These are phyloP conservation scores for Kodamaea fungicola DNA, from an alignment of 1,139 yeast genomes.

Conservation along the genomic window DNA sequence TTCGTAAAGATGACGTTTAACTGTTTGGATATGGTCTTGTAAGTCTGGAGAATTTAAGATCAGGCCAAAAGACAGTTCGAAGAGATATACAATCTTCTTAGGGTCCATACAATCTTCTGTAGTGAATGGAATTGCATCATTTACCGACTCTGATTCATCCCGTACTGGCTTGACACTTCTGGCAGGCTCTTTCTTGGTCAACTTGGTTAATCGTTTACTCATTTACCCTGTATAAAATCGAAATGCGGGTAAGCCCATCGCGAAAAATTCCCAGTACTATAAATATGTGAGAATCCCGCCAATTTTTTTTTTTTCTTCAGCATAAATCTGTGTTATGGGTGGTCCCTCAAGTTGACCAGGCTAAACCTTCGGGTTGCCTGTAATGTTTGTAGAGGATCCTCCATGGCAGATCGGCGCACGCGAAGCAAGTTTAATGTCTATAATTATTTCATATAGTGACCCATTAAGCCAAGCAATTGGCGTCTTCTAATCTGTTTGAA, in stretches of 20 bases:
- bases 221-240: conserved; percentile 7
- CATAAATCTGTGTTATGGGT: conserved; percentile 53
- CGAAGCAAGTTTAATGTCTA: conserved; percentile 47
- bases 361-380: conserved; percentile 33
- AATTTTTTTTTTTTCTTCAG: conserved; percentile 14
- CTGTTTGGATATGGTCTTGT: conserved; percentile 54
- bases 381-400: conserved; percentile 31
- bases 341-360: conserved; percentile 29
- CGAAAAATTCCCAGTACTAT: conserved; percentile 6
- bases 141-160: conserved; percentile 8
- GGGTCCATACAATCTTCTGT: conserved; percentile 29
- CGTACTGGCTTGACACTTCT: background rate
- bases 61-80: conserved; percentile 42
- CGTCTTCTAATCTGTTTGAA: conserved; percentile 25
- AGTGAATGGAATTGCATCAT: conserved; percentile 31
- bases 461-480: conserved; percentile 19
- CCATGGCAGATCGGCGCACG: conserved; percentile 70
- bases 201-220: conserved; percentile 23
- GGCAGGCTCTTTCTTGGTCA: conserved; percentile 6
- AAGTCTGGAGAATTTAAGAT: conserved; percentile 45
- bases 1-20: conserved; percentile 65
- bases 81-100: conserved; percentile 45
- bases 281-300: conserved; percentile 6
- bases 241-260: conserved; percentile 18
- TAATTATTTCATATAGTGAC: conserved; percentile 10